Conservation (phyloP, 2,329 filamentous ascomycete genomes). For the Aspergillus terreus region DNA sequence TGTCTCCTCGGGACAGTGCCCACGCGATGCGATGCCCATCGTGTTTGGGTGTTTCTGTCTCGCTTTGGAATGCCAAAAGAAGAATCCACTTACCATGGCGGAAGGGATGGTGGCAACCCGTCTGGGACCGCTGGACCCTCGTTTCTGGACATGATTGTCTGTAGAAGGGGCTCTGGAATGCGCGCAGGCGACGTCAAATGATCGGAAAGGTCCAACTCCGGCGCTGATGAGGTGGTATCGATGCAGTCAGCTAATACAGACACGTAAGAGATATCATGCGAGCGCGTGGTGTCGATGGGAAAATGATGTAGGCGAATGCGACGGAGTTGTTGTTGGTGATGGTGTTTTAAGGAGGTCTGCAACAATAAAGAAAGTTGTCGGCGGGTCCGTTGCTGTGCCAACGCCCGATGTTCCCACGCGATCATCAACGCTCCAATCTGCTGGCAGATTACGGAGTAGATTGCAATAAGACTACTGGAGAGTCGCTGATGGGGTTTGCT, state of each 20-base stretch:
- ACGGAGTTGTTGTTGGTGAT: not conserved
- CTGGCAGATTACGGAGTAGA: not conserved
- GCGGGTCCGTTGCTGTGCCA: constrained; percentile 20
- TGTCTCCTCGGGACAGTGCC: not conserved
- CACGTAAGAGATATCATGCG: not conserved
- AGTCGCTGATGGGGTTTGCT: no score
- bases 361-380: not conserved
- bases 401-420: constrained; percentile 4
- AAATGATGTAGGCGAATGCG: no score
- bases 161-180: not conserved
- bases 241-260: not conserved
- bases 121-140: constrained; percentile 1
- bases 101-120: not conserved
- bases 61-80: constrained; percentile 1
- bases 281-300: not conserved
- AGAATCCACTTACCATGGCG: constrained; percentile 8
- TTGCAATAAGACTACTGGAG: not conserved
- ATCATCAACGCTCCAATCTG: not conserved
- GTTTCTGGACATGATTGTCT: constrained; percentile 8
- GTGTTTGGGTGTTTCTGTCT: not conserved
- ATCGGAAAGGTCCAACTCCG: no score
- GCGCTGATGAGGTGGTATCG: not conserved
- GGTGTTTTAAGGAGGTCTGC: not conserved
- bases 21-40: not conserved
- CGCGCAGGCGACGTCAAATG: constrained; percentile 2